These are phyloP conservation scores for Aspergillus sclerotialis DNA, from an alignment of 2,329 filamentous ascomycete species.

Conservation along the genomic window DNA sequence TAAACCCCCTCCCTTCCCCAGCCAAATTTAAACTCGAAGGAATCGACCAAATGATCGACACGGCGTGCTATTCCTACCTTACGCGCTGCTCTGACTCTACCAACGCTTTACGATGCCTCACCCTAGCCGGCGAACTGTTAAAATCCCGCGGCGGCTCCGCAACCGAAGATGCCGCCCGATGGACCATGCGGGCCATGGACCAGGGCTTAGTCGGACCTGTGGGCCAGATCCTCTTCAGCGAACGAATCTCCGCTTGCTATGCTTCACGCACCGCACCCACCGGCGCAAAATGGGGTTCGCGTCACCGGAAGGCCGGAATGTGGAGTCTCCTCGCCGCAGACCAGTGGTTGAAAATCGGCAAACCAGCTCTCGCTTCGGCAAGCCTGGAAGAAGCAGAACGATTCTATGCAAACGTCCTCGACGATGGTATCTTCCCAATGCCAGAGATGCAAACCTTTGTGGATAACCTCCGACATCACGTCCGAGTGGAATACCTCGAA, in stretches of 20 bases:
- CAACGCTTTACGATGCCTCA: conserved; percentile 69
- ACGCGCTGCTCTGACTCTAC: conserved; percentile 75
- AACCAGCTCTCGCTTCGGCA: conserved; percentile 69
- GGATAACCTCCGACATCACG: conserved; percentile 35
- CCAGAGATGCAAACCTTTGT: conserved; percentile 45
- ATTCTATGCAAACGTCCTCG: conserved; percentile 43
- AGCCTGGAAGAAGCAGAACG: conserved; percentile 64
- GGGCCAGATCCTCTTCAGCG: conserved; percentile 75
- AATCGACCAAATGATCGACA: conserved; percentile 80
- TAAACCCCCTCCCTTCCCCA: conserved; percentile 64
- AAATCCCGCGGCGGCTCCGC: conserved; percentile 71
- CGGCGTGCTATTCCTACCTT: conserved; percentile 85
- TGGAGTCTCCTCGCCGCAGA: conserved; percentile 83
- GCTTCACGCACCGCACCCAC: conserved; percentile 63
- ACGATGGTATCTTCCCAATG: conserved; percentile 40
- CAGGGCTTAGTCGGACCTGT: conserved; percentile 65
- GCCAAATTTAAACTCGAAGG: conserved; percentile 73
- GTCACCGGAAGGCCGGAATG: conserved; percentile 77
- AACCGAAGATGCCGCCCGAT: conserved; percentile 79
- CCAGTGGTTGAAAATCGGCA: conserved; percentile 71
- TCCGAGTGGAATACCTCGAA: conserved; percentile 39
- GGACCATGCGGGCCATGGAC: conserved; percentile 75
- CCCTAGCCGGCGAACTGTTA: conserved; percentile 73
- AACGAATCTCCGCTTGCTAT: conserved; percentile 81
- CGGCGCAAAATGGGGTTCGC: conserved; percentile 60